Evolutionary conservation across 495 filamentous ascomycete genomes (phyloP), one percentile per base, ranked within the genome.

Genomic region (Arthonia radiata): DNA sequence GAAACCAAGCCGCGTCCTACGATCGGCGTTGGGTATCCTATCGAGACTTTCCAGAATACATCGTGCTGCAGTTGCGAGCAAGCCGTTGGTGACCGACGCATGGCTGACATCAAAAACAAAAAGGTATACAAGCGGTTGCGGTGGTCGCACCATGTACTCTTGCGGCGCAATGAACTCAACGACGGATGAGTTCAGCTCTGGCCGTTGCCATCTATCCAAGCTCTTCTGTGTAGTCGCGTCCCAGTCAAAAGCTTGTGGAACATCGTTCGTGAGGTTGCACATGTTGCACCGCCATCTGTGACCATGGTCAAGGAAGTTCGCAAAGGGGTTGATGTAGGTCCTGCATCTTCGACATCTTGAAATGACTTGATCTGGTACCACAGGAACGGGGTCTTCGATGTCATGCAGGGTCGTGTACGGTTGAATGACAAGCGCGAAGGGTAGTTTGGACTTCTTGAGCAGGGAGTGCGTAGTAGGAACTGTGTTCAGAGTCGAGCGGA

Each of bases 221-320:
- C 66, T 71, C 58, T 83, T 81, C 47, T 93, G 82, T 26, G 76
- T 52, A 9, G 78, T 68, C 19, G 75, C 67, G 50, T 97, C 89
- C 86, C 86, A 97, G 48, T 97, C 86, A 35, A 94, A 97, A 4
- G 81, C 82, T 51, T 94, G 89, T 5, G 86, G 86, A 10, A 97
- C 89, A 40, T 97, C 86, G 43, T 94, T 97, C 29, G 82, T 93
- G 31, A 97, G 57, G 47, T 92, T 93, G 44, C 86, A 97, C 83
- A 97, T 94, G 50, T 97, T 97, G 52, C 86, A 97, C 31, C 83
- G 70, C 86, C 86, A 94, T 41, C 86, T 65, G 53, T 97, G 86
- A 12, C 83, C 83, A 47, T 94, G 79, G 33, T 97, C 86, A 23
- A 97, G 53, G 57, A 97, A 97, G 27, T 73, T 78, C 24, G 82